phyloP scores from a whole-genome alignment of 805 yeast genomes.

The Sugiyamaella qingdaonensis region DNA sequence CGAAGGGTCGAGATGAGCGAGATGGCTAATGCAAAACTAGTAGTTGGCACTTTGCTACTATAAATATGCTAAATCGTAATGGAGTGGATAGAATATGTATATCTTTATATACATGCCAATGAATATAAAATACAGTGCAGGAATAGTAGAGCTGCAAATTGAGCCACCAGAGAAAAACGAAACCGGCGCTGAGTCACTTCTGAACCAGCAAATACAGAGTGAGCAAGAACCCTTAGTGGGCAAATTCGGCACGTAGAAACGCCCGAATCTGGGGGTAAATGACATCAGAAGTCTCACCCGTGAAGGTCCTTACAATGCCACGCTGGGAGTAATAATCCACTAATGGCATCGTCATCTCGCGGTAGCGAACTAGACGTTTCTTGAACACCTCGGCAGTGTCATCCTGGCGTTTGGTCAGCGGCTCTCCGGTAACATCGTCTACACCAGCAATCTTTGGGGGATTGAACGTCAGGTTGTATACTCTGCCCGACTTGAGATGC shows the following conservation, averaged over 20 bases:
- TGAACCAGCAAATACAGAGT: no score
- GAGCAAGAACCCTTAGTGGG: neutral
- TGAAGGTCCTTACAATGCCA: slow-evolving; percentile 51
- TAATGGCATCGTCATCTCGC: slow-evolving; percentile 56
- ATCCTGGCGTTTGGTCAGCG: slow-evolving; percentile 72
- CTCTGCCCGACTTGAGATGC: slow-evolving; percentile 78
- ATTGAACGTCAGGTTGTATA: slow-evolving; percentile 79
- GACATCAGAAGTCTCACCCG: slow-evolving; percentile 79
- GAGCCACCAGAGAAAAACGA: no score
- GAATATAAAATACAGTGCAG: no score
- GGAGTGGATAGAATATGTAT: neutral
- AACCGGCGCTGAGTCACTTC: no score
- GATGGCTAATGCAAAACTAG: no score
- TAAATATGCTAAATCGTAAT: no score
- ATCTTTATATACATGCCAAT: neutral
- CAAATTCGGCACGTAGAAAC: slow-evolving; percentile 7
- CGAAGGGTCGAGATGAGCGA: no score
- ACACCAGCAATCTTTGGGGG: slow-evolving; percentile 80
- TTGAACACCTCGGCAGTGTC: slow-evolving; percentile 74
- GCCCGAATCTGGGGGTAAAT: slow-evolving; percentile 66
- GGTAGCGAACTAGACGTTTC: slow-evolving; percentile 61
- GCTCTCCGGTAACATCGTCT: slow-evolving; percentile 90
- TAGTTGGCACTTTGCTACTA: no score
- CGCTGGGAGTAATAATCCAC: slow-evolving; percentile 52
- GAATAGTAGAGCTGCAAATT: no score